phyloP scores from a whole-genome alignment of 768 basidiomycete species.

The Leccinum truebloodii region DNA sequence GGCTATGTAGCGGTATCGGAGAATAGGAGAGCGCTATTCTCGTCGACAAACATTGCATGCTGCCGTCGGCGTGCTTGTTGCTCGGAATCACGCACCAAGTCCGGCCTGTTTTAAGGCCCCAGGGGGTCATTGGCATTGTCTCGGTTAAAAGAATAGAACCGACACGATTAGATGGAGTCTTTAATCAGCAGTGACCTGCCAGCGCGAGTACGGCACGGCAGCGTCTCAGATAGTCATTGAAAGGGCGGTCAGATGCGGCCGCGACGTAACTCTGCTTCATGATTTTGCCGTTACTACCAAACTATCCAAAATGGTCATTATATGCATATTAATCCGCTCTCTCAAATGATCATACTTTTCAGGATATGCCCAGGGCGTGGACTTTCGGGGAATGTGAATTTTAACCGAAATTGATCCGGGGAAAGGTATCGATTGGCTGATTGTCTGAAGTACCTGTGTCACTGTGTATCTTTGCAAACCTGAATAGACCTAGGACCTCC shows the following conservation, averaged over 20 bases:
- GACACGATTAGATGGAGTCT: background rate
- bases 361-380: background rate
- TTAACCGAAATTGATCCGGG: background rate
- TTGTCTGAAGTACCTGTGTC: background rate
- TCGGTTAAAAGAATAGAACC: background rate
- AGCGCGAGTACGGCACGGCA: background rate
- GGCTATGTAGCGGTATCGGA: background rate
- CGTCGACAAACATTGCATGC: background rate
- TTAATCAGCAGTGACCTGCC: background rate
- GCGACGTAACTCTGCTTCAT: background rate
- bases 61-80: background rate
- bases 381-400: background rate
- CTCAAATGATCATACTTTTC: background rate
- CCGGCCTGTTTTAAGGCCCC: background rate
- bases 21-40: background rate
- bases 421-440: background rate
- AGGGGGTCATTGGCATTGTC: background rate
- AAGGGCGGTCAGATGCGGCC: background rate
- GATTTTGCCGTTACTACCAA: background rate
- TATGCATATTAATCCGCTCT: background rate
- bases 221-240: background rate
- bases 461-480: background rate
- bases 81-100: background rate
- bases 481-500: background rate
- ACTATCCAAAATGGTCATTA: background rate